Conservation (phyloP, 2,329 filamentous ascomycete genomes). For the Colletotrichum ledebouriae region DNA sequence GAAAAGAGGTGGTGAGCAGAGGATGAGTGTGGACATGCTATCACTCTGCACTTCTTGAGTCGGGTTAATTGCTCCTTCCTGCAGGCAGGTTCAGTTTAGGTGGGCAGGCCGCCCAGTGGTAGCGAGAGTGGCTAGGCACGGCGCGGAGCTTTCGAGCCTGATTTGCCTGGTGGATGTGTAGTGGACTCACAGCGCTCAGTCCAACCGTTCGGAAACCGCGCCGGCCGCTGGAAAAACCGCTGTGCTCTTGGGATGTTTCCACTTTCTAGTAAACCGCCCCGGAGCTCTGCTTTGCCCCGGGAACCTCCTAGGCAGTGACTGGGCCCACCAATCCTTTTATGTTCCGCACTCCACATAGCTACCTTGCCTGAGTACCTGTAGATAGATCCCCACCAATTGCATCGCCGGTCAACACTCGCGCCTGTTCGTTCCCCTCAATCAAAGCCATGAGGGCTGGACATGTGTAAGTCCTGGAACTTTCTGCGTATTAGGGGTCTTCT, state of each 20-base stretch:
- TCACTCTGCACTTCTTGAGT: constrained; percentile 25
- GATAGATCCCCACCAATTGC: too few species aligned
- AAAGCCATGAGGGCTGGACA: neutral
- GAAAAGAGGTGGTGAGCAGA: constrained; percentile 1
- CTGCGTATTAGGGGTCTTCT: constrained; percentile 16
- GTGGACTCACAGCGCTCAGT: constrained; percentile 31
- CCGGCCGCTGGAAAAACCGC: constrained; percentile 33
- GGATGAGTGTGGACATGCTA: constrained; percentile 19
- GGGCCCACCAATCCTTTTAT: neutral
- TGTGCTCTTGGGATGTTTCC: constrained; percentile 1
- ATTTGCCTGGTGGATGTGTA: constrained; percentile 20
- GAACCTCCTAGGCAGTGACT: neutral
- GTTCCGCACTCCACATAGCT: too few species aligned
- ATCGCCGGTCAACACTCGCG: too few species aligned
- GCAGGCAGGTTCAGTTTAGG: constrained; percentile 27
- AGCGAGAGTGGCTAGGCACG: constrained; percentile 17
- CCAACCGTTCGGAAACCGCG: constrained; percentile 17
- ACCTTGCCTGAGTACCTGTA: too few species aligned
- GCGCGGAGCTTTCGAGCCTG: constrained; percentile 36
- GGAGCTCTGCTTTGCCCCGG: neutral
- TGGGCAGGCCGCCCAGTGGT: constrained; percentile 24
- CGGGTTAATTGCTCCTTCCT: constrained; percentile 25
- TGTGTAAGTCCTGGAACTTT: constrained; percentile 17
- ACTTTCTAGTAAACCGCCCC: neutral
- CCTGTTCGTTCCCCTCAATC: neutral